Conservation (phyloP, 768 basidiomycete genomes). For the Suillus decipiens region DNA sequence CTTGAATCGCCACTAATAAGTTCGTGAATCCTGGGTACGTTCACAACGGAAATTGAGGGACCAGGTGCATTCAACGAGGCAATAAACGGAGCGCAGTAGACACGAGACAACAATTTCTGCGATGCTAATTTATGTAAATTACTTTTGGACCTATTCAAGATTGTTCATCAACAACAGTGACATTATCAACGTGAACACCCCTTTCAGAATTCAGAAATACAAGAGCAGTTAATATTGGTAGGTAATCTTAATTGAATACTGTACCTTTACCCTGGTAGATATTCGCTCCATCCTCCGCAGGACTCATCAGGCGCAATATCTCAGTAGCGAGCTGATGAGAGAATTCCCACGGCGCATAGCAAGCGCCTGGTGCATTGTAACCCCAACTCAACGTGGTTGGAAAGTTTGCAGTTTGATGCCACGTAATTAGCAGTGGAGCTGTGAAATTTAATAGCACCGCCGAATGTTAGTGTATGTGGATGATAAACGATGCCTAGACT, state of each 20-base stretch:
- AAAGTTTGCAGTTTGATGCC: constrained; percentile 6
- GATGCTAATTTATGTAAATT: constrained; percentile 22
- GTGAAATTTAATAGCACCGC: not conserved
- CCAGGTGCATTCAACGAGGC: constrained; percentile 64
- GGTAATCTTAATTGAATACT: not conserved
- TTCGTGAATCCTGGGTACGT: constrained; percentile 36
- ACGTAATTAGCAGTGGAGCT: not conserved
- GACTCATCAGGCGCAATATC: constrained; percentile 29
- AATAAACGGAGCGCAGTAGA: constrained; percentile 55
- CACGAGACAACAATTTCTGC: constrained; percentile 33
- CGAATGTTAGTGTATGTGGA: not conserved
- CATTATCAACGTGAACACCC: too few species aligned
- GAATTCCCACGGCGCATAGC: constrained; percentile 19
- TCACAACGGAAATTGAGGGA: constrained; percentile 54
- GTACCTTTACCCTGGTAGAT: constrained; percentile 9
- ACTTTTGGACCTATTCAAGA: constrained; percentile 31
- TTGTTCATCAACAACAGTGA: too few species aligned
- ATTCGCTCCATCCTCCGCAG: constrained; percentile 19
- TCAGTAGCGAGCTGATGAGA: constrained; percentile 30
- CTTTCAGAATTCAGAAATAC: too few species aligned
- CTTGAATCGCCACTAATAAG: constrained; percentile 15
- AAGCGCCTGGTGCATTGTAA: constrained; percentile 55
- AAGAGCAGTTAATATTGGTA: not conserved
- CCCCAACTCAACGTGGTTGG: constrained; percentile 41
- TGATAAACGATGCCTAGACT: not conserved